phyloP scores from a whole-genome alignment of 1,284 basidiomycete genomes.

The Sanghuangporus sanghuang region DNA sequence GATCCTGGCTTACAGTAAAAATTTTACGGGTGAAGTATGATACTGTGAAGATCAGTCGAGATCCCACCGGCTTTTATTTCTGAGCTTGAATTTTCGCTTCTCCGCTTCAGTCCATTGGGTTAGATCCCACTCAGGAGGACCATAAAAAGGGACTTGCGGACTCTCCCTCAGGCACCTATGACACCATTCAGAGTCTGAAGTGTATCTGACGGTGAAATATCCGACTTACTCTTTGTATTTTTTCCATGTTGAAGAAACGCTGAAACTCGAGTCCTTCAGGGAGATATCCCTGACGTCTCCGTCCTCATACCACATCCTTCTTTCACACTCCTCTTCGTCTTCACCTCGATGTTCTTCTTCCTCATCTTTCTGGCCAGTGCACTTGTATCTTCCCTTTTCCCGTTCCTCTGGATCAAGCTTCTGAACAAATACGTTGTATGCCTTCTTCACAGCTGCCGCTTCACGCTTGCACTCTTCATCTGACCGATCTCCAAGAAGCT shows the following conservation, averaged over 20 bases:
- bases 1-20: too few species aligned
- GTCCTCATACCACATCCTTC: slow-evolving; percentile 29
- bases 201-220: neutral
- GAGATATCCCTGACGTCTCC: slow-evolving; percentile 16
- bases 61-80: too few species aligned
- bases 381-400: slow-evolving; percentile 19
- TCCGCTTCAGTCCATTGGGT: slow-evolving; percentile 29
- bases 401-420: slow-evolving; percentile 23
- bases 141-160: slow-evolving; percentile 23
- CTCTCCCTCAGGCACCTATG: neutral
- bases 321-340: slow-evolving; percentile 1
- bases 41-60: too few species aligned
- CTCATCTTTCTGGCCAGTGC: slow-evolving; percentile 19
- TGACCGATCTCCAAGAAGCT: slow-evolving; percentile 30
- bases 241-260: slow-evolving; percentile 31
- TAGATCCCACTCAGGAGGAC: slow-evolving; percentile 33
- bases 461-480: slow-evolving; percentile 27
- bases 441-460: slow-evolving; percentile 29
- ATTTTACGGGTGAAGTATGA: too few species aligned
- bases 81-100: slow-evolving; percentile 24
- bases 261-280: slow-evolving; percentile 21
- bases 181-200: neutral
- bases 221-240: slow-evolving; percentile 29
- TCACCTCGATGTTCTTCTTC: slow-evolving; percentile 16
- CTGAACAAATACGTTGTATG: slow-evolving; percentile 29